Evolutionary conservation across 257 asterid species (phyloP).

Genomic region (Solanum microdontum): DNA sequence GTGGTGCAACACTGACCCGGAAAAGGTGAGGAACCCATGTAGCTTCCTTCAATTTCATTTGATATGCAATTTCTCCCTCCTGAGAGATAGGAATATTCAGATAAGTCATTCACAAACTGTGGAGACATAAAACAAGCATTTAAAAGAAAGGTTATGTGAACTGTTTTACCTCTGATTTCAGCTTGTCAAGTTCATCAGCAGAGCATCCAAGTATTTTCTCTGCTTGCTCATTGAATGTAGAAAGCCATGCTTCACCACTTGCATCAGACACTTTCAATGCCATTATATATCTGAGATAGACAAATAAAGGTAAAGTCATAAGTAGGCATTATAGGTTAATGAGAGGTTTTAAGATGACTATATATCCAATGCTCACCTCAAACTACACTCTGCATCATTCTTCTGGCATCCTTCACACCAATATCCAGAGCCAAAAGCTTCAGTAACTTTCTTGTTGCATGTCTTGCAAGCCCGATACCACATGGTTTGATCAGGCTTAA

Average conservation of each 20-base stretch:
- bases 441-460: slow-evolving; percentile 84
- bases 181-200: slow-evolving; percentile 71
- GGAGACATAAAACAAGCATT: not conserved
- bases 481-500: slow-evolving; percentile 83
- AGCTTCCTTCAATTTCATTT: slow-evolving; percentile 31
- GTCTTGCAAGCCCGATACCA: slow-evolving; percentile 93
- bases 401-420: slow-evolving; percentile 83
- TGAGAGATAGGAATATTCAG: not conserved
- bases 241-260: slow-evolving; percentile 78
- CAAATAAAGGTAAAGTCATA: not conserved
- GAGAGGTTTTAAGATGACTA: not conserved
- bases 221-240: slow-evolving; percentile 69
- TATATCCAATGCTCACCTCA: slow-evolving; percentile 36
- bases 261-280: slow-evolving; percentile 62
- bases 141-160: not conserved
- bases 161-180: slow-evolving; percentile 44
- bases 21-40: slow-evolving; percentile 65
- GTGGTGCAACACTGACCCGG: slow-evolving; percentile 55
- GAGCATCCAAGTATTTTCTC: slow-evolving; percentile 64
- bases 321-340: not conserved
- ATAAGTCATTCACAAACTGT: not conserved
- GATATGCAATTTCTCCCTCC: slow-evolving; percentile 37
- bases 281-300: slow-evolving; percentile 54
- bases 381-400: slow-evolving; percentile 42
- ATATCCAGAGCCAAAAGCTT: slow-evolving; percentile 70